phyloP scores from a whole-genome alignment of 2,329 filamentous ascomycete genomes.

The Catunica adiposa region DNA sequence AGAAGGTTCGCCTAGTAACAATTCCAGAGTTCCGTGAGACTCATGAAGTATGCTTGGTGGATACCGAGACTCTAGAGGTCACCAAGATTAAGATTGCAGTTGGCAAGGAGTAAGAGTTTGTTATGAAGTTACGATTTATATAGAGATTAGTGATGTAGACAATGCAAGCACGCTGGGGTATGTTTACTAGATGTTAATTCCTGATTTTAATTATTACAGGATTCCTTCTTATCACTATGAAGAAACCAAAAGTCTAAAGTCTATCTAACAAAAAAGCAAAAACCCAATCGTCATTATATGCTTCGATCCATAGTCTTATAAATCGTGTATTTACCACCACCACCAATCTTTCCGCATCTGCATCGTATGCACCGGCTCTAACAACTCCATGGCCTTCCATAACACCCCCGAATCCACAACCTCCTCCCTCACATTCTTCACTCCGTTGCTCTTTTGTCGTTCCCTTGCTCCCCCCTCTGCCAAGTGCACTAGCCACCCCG shows the following conservation, averaged over 20 bases:
- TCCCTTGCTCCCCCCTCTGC: conserved; percentile 11
- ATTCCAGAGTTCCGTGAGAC: conserved; percentile 69
- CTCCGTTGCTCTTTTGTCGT: neutral
- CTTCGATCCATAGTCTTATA: neutral
- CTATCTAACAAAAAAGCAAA: neutral
- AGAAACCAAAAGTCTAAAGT: neutral
- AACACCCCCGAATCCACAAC: conserved; percentile 1
- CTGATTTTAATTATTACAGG: neutral
- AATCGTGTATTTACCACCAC: conserved; percentile 6
- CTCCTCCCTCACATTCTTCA: neutral
- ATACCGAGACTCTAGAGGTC: conserved; percentile 69
- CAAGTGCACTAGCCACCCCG: conserved; percentile 18
- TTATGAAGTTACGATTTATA: conserved; percentile 3
- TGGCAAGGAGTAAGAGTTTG: conserved; percentile 7
- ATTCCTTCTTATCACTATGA: neutral
- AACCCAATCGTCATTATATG: too few species aligned
- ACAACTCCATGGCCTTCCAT: neutral
- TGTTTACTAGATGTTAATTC: conserved; percentile 9
- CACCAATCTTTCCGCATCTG: conserved; percentile 4
- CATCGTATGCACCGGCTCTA: conserved; percentile 5
- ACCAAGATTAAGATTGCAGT: conserved; percentile 47
- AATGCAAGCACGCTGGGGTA: neutral
- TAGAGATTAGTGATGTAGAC: too few species aligned
- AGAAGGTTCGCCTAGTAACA: conserved; percentile 61
- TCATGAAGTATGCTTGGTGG: conserved; percentile 65